Base-by-base conservation (phyloP, 2,329 filamentous ascomycete species). In the Trichoderma simmonsii region DNA sequence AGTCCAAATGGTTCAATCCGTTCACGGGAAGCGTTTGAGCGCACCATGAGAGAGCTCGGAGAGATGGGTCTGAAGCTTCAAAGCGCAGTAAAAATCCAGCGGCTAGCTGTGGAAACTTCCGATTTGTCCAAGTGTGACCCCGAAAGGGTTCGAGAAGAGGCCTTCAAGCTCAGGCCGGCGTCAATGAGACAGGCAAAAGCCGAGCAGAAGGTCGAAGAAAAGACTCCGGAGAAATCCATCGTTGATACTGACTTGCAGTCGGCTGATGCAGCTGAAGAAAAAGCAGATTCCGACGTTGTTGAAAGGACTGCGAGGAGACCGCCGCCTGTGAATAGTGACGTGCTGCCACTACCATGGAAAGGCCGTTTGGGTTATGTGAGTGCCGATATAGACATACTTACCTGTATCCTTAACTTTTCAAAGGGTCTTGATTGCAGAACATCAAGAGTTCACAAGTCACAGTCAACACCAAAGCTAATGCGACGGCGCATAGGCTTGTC, bases 261-360 rank as follows among this genome's bases (percentile, higher is more conserved):
- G 8, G 73, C 64, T 39, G 77, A 79, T 59, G 34, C 78, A 5
- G 63, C 73, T 7, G 75, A 74, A 21, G 73, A 73, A 15, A 73
- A 74, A 5, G 71, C 59, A 5, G 73, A 75, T 5, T 24, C 51
- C 7, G 79, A 80, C 0, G 65, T 67, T 1, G 72, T 76, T 0
- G 80, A 83, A 12, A 79, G 82, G n/a, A 82, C 81, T 1, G 82
- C 83, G 3, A 79, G 76, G 63, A 85, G 93, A 70, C 88, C 91
- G 14, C 93, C 94, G 7, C 89, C 94, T 0, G 90, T 97, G 18
- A 92, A 98, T 77, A 97, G 94, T 78, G 88, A 89, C 74, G 93
- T 91, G 77, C 85, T 98, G 24, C 95, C 95, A 28, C 81, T 98
- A 26, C 95, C 95, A 0, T 98, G 95, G 95, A 94, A 91, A 82